Evolutionary conservation across 2,329 filamentous ascomycete species (phyloP).

Genomic region (Ophiostoma quercus): DNA sequence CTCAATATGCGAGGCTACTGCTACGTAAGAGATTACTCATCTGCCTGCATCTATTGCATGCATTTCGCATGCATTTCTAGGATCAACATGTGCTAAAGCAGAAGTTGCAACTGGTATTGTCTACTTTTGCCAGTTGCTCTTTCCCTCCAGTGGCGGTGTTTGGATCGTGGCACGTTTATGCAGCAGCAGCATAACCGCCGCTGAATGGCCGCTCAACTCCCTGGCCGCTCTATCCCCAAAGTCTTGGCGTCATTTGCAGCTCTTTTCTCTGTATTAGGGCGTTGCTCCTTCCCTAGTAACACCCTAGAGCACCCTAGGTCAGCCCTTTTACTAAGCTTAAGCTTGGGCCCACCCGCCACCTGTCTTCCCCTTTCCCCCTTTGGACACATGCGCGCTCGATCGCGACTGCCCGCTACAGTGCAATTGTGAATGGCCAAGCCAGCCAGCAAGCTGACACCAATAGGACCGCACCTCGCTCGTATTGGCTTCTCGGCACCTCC

Average conservation of each 20-base stretch:
- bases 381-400: slow-evolving; percentile 15
- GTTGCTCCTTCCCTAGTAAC: background rate
- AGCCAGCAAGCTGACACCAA: background rate
- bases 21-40: background rate
- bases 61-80: background rate
- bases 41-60: background rate
- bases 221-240: background rate
- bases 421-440: slow-evolving; percentile 13
- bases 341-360: slow-evolving; percentile 13
- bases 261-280: background rate
- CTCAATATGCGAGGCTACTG: background rate
- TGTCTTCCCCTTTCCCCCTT: slow-evolving; percentile 11
- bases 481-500: slow-evolving; percentile 7
- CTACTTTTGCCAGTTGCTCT: background rate
- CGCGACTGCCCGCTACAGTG: slow-evolving; percentile 11
- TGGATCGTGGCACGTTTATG: slow-evolving; percentile 19
- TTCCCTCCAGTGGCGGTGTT: slow-evolving; percentile 18
- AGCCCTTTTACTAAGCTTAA: slow-evolving; percentile 9
- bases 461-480: background rate
- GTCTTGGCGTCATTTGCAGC: background rate
- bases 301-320: background rate
- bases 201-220: slow-evolving; percentile 6
- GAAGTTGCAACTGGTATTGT: background rate
- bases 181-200: background rate
- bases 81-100: background rate